These are phyloP conservation scores for Saccharomyces hybrid DNA, from an alignment of 1,139 yeast genomes.

Conservation along the genomic window DNA sequence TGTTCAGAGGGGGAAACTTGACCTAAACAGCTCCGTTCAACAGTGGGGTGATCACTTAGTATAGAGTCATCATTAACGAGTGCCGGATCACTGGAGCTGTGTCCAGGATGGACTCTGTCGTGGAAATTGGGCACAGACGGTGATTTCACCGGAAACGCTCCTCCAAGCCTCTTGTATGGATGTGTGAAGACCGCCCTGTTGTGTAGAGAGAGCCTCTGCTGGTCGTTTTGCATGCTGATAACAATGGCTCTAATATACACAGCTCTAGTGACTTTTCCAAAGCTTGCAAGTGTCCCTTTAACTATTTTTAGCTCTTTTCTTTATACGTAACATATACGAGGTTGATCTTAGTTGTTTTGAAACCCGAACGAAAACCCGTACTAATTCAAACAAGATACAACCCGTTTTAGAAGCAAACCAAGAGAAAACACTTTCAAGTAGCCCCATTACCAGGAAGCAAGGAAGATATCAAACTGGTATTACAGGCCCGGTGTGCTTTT, in stretches of 20 bases:
- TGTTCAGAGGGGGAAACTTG: not conserved
- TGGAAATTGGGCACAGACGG: conserved; percentile 30
- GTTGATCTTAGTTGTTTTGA: conserved; percentile 1
- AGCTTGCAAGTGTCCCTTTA: not conserved
- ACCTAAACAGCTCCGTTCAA: not conserved
- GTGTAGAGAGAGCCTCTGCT: conserved; percentile 5
- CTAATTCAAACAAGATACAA: not conserved
- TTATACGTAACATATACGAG: not conserved
- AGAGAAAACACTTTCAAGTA: not conserved
- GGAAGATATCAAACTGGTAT: not conserved
- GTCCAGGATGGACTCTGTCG: conserved; percentile 7
- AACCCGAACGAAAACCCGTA: conserved; percentile 5
- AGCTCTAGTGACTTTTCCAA: not conserved
- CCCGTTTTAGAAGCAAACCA: not conserved
- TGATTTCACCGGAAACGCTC: conserved; percentile 17
- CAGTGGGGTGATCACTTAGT: not conserved
- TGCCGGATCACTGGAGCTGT: not conserved
- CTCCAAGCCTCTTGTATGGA: conserved; percentile 3
- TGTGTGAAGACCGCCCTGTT: conserved; percentile 4
- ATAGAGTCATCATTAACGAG: not conserved
- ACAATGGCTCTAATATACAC: not conserved
- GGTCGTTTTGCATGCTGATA: not conserved
- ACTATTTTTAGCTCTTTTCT: not conserved
- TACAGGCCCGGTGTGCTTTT: not conserved
- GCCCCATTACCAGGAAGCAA: not conserved